Evolutionary conservation across 2,329 filamentous ascomycete genomes (phyloP).

Genomic region (Aureobasidium mangrovei): DNA sequence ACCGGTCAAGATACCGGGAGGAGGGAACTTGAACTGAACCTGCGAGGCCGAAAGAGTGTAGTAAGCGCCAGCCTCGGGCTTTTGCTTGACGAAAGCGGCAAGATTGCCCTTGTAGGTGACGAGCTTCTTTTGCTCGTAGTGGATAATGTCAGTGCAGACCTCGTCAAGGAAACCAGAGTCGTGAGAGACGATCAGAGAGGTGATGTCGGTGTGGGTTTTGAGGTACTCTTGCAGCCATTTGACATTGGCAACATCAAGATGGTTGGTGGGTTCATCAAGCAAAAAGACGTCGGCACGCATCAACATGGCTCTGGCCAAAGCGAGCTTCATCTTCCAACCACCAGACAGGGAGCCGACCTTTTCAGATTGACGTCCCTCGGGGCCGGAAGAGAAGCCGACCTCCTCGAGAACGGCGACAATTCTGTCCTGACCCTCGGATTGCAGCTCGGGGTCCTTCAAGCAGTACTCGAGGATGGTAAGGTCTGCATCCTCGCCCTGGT

Average conservation of each 20-base stretch:
- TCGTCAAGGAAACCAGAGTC: conserved; percentile 96
- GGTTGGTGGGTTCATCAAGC: conserved; percentile 97
- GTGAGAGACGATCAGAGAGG: conserved; percentile 95
- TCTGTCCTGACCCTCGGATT: conserved; percentile 65
- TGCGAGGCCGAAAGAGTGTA: conserved; percentile 85
- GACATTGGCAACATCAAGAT: conserved; percentile 92
- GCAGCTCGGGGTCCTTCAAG: conserved; percentile 78
- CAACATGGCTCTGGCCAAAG: conserved; percentile 90
- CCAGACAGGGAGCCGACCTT: conserved; percentile 91
- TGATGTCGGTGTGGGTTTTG: conserved; percentile 92
- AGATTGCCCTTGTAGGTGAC: conserved; percentile 77
- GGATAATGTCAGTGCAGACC: conserved; percentile 97
- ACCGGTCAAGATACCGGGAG: conserved; percentile 85
- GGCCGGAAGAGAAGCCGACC: conserved; percentile 87
- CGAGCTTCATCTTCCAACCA: conserved; percentile 99
- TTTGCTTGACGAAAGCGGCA: conserved; percentile 73
- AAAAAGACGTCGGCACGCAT: conserved; percentile 93
- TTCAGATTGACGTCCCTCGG: conserved; percentile 78
- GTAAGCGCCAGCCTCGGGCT: conserved; percentile 94
- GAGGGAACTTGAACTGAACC: conserved; percentile 96
- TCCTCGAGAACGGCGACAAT: conserved; percentile 79
- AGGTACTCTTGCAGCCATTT: conserved; percentile 94
- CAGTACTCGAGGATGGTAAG: conserved; percentile 93
- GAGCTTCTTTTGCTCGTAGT: conserved; percentile 97
- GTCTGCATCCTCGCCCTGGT: conserved; percentile 95